These are phyloP conservation scores for Cercospora sp. DNA, from an alignment of 2,329 filamentous ascomycete species.

Conservation along the genomic window DNA sequence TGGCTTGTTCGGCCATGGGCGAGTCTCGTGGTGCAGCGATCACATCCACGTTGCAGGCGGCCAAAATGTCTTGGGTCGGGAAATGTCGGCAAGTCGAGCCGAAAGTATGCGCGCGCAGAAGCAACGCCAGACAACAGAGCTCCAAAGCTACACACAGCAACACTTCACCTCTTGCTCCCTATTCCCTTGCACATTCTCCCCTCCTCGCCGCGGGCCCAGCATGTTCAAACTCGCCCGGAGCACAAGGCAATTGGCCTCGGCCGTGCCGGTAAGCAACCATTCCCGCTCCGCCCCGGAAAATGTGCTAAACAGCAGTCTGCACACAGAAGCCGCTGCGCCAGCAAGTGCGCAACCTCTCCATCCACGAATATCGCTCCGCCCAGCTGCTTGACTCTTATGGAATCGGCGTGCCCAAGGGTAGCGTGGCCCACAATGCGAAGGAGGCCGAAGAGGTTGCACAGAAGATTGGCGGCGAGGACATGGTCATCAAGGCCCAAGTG, in stretches of 20 bases:
- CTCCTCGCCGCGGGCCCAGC: constrained; percentile 20
- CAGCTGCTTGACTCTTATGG: constrained; percentile 90
- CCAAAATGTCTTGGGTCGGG: constrained; percentile 9
- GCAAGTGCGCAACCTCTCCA: constrained; percentile 86
- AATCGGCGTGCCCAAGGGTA: constrained; percentile 86
- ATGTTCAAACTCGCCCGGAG: constrained; percentile 85
- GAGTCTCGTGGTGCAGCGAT: background rate
- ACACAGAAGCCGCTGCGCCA: constrained; percentile 59
- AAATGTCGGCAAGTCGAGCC: constrained; percentile 9
- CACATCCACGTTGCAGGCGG: background rate
- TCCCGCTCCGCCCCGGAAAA: background rate
- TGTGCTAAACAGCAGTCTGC: constrained; percentile 30
- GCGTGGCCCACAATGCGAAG: constrained; percentile 76
- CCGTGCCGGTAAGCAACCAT: constrained; percentile 58
- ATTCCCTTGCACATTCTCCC: constrained; percentile 2
- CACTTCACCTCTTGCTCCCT: constrained; percentile 13
- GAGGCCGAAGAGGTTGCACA: constrained; percentile 93
- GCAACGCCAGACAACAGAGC: constrained; percentile 14
- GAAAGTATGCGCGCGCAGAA: constrained; percentile 6
- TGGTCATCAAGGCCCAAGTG: constrained; percentile 99
- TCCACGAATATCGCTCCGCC: constrained; percentile 97
- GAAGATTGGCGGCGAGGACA: constrained; percentile 85
- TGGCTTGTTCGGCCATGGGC: constrained; percentile 11
- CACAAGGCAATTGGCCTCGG: constrained; percentile 76
- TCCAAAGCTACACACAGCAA: constrained; percentile 19